Conservation (phyloP, 2,329 filamentous ascomycete genomes). For the Curvularia hawaiiensis region DNA sequence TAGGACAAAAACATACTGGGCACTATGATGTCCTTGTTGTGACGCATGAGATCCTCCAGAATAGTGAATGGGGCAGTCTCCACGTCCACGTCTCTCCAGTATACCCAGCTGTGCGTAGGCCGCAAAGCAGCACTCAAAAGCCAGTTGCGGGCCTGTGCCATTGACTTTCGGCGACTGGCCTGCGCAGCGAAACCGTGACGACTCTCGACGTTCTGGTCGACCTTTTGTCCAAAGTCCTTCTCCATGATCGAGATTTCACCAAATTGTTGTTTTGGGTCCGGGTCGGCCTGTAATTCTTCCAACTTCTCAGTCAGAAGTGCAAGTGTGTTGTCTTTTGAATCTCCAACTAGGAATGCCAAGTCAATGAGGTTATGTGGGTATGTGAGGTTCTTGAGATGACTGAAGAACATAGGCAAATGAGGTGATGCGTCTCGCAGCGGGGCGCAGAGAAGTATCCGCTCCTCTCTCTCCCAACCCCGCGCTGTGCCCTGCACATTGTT, state of each 20-base stretch:
- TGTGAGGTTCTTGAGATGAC: slow-evolving; percentile 94
- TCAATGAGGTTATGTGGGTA: slow-evolving; percentile 98
- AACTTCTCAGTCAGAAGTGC: slow-evolving; percentile 75
- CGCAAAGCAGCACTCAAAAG: slow-evolving; percentile 88
- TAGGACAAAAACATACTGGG: slow-evolving; percentile 68
- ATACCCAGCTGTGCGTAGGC: slow-evolving; percentile 98
- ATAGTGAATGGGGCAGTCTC: slow-evolving; percentile 97
- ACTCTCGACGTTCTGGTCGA: slow-evolving; percentile 96
- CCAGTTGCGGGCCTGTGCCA: slow-evolving; percentile 99
- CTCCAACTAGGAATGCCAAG: slow-evolving; percentile 93
- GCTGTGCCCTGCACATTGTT: slow-evolving; percentile 89
- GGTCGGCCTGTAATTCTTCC: slow-evolving; percentile 77
- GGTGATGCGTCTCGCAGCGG: slow-evolving; percentile 90
- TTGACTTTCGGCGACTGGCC: slow-evolving; percentile 89
- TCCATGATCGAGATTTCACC: slow-evolving; percentile 98
- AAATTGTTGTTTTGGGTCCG: slow-evolving; percentile 80
- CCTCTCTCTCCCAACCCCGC: slow-evolving; percentile 93
- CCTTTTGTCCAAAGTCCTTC: slow-evolving; percentile 98
- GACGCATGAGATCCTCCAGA: slow-evolving; percentile 95
- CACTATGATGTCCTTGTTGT: slow-evolving; percentile 98
- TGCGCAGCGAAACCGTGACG: slow-evolving; percentile 97
- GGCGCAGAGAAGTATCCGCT: slow-evolving; percentile 92
- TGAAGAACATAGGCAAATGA: slow-evolving; percentile 97
- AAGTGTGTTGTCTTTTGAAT: slow-evolving; percentile 92
- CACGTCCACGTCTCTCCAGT: slow-evolving; percentile 98